phyloP scores from a whole-genome alignment of 2,329 filamentous ascomycete genomes.

The Aspergillus fijiensis region DNA sequence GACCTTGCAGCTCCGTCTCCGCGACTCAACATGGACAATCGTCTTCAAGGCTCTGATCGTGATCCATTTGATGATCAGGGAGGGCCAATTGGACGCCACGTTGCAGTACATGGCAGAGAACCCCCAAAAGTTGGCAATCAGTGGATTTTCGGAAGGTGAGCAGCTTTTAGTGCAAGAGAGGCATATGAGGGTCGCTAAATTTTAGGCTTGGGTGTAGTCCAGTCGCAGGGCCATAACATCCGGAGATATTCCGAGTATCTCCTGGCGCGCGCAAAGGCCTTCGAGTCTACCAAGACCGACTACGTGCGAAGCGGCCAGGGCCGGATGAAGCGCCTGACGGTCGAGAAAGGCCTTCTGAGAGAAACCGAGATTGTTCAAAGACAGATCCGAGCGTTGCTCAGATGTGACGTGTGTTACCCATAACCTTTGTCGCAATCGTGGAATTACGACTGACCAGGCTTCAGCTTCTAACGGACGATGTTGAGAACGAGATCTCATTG shows the following conservation, averaged over 20 bases:
- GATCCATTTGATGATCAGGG: constrained; percentile 94
- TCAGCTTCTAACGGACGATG: constrained; percentile 80
- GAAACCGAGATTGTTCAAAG: constrained; percentile 89
- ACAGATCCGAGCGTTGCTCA: constrained; percentile 80
- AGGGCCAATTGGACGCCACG: constrained; percentile 86
- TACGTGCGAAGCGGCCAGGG: constrained; percentile 83
- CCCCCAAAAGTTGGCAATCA: constrained; percentile 80
- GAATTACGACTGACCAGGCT: constrained; percentile 15
- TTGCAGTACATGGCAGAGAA: constrained; percentile 80
- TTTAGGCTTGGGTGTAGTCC: constrained; percentile 56
- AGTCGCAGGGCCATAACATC: constrained; percentile 94
- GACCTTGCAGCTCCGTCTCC: constrained; percentile 79
- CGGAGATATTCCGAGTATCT: constrained; percentile 88
- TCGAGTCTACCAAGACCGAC: constrained; percentile 79
- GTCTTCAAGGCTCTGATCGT: constrained; percentile 98
- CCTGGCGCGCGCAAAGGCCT: constrained; percentile 76
- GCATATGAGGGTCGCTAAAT: not conserved
- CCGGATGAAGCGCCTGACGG: constrained; percentile 77
- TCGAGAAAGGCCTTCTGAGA: constrained; percentile 87
- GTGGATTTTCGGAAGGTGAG: constrained; percentile 88
- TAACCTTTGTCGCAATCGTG: not conserved
- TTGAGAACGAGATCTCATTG: constrained; percentile 94
- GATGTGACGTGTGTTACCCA: constrained; percentile 72
- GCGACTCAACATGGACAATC: constrained; percentile 99
- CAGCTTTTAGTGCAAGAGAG: constrained; percentile 37